phyloP scores from a whole-genome alignment of 139 green algal genomes.

The Axilococcus clingmanii region DNA sequence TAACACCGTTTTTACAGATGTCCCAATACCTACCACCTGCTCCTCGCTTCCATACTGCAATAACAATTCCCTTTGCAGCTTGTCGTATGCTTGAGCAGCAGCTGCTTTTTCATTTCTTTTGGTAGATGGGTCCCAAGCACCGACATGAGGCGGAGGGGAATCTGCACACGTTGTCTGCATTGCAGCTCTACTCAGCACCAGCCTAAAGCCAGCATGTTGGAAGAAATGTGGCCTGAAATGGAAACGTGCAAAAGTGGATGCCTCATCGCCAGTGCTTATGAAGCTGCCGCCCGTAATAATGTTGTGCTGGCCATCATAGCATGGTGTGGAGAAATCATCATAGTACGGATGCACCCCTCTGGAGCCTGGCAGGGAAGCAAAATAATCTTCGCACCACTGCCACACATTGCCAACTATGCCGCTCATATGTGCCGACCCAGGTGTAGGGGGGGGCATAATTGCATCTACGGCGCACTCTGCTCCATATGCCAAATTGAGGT shows the following conservation, averaged over 20 bases:
- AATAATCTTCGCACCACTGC: too few relatives aligned
- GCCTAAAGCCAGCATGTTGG: too few relatives aligned
- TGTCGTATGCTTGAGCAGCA: conserved; percentile 21
- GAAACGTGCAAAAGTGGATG: too few relatives aligned
- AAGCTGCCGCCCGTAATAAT: too few relatives aligned
- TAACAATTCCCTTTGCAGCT: conserved; percentile 31
- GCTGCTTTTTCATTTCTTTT: conserved; percentile 13
- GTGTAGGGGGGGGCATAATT: conserved; percentile 30
- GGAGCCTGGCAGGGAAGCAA: too few relatives aligned
- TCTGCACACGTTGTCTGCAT: conserved; percentile 56
- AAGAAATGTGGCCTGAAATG: too few relatives aligned
- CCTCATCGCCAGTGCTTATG: too few relatives aligned
- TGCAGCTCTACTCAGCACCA: conserved; percentile 31
- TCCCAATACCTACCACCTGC: conserved; percentile 7
- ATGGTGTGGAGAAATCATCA: too few relatives aligned
- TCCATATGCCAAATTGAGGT: conserved; percentile 58
- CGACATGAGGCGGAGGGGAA: conserved; percentile 41
- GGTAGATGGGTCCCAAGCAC: conserved; percentile 48
- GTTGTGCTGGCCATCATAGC: too few relatives aligned
- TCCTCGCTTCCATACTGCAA: conserved; percentile 24
- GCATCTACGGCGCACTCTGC: conserved; percentile 48
- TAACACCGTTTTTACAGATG: neutral
- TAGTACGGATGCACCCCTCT: too few relatives aligned
- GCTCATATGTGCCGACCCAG: conserved; percentile 34
- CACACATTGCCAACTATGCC: conserved; percentile 33